Conservation (phyloP, 2,329 filamentous ascomycete species). For the Penicillium palitans region DNA sequence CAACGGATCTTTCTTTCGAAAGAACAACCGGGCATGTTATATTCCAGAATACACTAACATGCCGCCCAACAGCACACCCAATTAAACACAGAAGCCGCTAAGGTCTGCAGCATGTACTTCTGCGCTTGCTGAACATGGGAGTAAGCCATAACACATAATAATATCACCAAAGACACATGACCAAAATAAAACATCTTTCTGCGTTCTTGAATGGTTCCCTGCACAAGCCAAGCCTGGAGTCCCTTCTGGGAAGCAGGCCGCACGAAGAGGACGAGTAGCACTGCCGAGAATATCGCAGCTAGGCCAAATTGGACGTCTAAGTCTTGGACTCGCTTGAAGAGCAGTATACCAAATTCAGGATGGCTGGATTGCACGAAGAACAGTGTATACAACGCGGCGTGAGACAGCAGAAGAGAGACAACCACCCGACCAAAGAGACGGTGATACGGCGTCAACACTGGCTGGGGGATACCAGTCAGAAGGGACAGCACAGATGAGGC, state of each 20-base stretch:
- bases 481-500: slow-evolving; percentile 51
- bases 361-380: slow-evolving; percentile 55
- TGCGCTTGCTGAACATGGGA: slow-evolving; percentile 58
- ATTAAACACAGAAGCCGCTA: slow-evolving; percentile 50
- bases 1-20: background rate
- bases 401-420: slow-evolving; percentile 53
- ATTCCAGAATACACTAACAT: background rate
- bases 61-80: slow-evolving; percentile 30
- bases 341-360: slow-evolving; percentile 40
- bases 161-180: slow-evolving; percentile 55
- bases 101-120: slow-evolving; percentile 54
- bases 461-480: slow-evolving; percentile 56
- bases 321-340: slow-evolving; percentile 56
- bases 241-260: slow-evolving; percentile 31
- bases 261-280: slow-evolving; percentile 52
- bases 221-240: slow-evolving; percentile 10
- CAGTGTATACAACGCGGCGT: slow-evolving; percentile 57
- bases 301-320: slow-evolving; percentile 60
- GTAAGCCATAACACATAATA: slow-evolving; percentile 53
- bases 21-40: background rate
- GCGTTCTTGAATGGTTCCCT: slow-evolving; percentile 31
- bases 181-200: slow-evolving; percentile 55
- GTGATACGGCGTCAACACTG: slow-evolving; percentile 57
- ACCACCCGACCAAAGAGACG: slow-evolving; percentile 58
- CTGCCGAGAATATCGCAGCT: slow-evolving; percentile 48